Evolutionary conservation across 176 grass and related monocot species (phyloP), one percentile per base, ranked within the genome.

Genomic region (Elaeis guineensis): DNA sequence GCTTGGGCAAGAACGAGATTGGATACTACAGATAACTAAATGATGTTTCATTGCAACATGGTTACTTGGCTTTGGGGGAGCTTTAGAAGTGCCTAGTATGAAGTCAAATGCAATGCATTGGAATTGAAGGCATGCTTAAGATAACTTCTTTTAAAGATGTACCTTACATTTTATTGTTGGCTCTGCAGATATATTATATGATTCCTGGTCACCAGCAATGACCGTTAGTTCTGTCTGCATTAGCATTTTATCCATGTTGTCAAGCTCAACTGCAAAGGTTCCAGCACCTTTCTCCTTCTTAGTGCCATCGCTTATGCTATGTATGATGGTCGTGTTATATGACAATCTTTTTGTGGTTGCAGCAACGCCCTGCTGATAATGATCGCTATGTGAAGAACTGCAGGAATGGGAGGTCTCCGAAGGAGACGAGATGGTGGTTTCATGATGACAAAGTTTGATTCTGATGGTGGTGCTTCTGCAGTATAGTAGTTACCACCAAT

Each of bases 141-240:
- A 30, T 30, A 6, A 30, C 35, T 12, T 44, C 2, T 44, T 44
- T 44, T 14, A 8, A 44, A 44, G 35, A 12, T 44, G 9, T 44
- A 12, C 6, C 35, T 44, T 0, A 44, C 35, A 44, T 44, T 44
- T 44, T 44, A 44, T 44, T 44, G 35, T 14, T 44, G 35, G 35
- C 39, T 57, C 28, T 73, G 14, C 79, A 95, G 90, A 95, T 83
- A 95, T 95, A 75, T 72, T 95, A 49, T 95, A 95, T 51, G 85
- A 95, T 58, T 95, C 90, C 0, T 95, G 90, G 90, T 95, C 90
- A 18, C 90, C 90, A 6, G 90, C 90, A 5, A 89, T 95, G 90
- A 89, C 85, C 4, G 85, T 89, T 17, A 95, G 82, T 77, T 95
- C 90, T 39, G 65, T 95, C 24, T 95, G 85, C 70, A 89, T 95